Evolutionary conservation across 2,329 filamentous ascomycete species (phyloP), one percentile per base, ranked within the genome.

Genomic region (Stemphylium beticola): DNA sequence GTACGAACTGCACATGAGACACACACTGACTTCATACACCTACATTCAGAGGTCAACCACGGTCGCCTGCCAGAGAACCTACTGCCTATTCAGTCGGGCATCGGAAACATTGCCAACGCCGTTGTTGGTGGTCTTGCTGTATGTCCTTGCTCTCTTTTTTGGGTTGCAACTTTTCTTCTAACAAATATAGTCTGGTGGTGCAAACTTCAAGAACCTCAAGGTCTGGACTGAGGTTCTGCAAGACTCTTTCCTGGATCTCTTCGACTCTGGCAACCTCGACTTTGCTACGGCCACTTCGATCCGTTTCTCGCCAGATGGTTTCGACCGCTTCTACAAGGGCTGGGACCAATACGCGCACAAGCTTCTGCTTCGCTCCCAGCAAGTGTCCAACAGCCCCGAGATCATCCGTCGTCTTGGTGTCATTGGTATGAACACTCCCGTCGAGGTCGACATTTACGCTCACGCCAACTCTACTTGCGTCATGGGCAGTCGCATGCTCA

Each of bases 181-280:
- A 59, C 48, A 32, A 26, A 6, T 10, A 29, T 38, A 74, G 68
- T 85, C 89, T 54, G 83, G 83, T 12, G 82, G 81, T 56, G 90
- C 90, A 62, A 88, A 93, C 75, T 96, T 96, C 82, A 85, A 86
- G 72, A 90, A 96, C 79, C 84, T 96, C 53, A 92, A 90, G 74
- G 92, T 96, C 34, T 96, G 92, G 92, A 96, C 92, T 20, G 92
- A 96, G 77, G 92, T 96, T 42, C 86, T 96, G 53, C 92, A 96
- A 79, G 92, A 96, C 74, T 92, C 90, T 18, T 96, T 96, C 85
- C 85, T 96, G 20, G 92, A 96, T 74, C 88, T 96, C 49, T 96
- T 96, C 77, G 92, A 96, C 81, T 89, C 86, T 55, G 92, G 91
- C 22, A 88, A 91, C 71, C 84, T 96, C 17, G 91, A 96, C 78